Evolutionary conservation across 441 rosid genomes (phyloP), one percentile per base, ranked within the genome.

Genomic region (Monsonia emarginata): DNA sequence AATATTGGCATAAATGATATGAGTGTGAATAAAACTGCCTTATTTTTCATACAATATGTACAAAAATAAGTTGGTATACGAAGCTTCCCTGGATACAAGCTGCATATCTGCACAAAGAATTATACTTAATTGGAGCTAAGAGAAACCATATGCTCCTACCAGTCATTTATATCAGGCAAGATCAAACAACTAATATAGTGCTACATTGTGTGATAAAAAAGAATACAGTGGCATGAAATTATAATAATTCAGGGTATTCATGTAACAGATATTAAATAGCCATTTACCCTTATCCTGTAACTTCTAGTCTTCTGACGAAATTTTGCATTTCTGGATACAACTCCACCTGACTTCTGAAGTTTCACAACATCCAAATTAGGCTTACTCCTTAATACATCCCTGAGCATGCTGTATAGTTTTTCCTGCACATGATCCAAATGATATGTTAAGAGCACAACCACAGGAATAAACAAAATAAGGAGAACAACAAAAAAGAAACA

Each of bases 361-460:
- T 91, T 86, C 77, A 91, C 94, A 11, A 89, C 94, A 48, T 89
- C 98, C 3, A 94, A 83, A 50, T 80, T 83, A 50, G 88, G 87
- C 79, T 80, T 86, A 67, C 44, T 80, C 80, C 36, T 86, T 38
- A 84, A 78, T 14, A 80, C 87, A 72, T 89, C 88, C 69, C 76
- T 86, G 31, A 89, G 94, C 91, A 84, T 83, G 85, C 96, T 94
- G 82, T 86, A 94, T 65, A 94, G 96, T 69, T 94, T 91, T 79
- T 89, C 97, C 91, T 88, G 84, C 65, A 68, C 4, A 38, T 26
- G 48, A 22, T 52, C 65, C 40, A 50, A 65, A 42, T 65, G 16
- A 6, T 50, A 54, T 27, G 4, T 56, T 50, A 63, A n/a, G 11
- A 34, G n/a, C 8, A 2, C 18, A 14, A 19, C 21, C 5, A 44